Conservation (phyloP, 2,329 filamentous ascomycete genomes). For the Ceratocystis ficicola region DNA sequence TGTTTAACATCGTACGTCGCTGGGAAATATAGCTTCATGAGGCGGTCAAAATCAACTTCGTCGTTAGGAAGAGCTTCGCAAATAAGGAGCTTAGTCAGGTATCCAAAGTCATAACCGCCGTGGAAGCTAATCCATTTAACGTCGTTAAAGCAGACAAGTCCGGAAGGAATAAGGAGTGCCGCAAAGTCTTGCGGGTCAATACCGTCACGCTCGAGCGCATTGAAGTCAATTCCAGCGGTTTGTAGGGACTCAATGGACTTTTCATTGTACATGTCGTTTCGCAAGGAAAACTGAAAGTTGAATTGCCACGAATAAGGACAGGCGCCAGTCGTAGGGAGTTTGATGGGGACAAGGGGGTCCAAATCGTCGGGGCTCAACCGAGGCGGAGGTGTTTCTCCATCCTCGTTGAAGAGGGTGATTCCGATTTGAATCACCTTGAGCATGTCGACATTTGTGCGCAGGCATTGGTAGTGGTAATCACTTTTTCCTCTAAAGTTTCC, state of each 20-base stretch:
- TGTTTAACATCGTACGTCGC: constrained; percentile 94
- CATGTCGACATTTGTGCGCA: constrained; percentile 93
- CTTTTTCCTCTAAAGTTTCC: constrained; percentile 89
- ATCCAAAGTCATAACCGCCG: constrained; percentile 95
- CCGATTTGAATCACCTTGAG: constrained; percentile 96
- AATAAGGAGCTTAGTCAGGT: constrained; percentile 85
- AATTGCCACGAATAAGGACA: constrained; percentile 95
- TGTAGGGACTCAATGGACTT: constrained; percentile 85
- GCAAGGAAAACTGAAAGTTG: constrained; percentile 93
- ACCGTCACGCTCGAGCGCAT: constrained; percentile 68
- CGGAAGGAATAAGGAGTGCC: constrained; percentile 78
- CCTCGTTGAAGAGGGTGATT: constrained; percentile 80
- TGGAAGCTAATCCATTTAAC: constrained; percentile 97
- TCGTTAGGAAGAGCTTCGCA: constrained; percentile 74
- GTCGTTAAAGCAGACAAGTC: constrained; percentile 73
- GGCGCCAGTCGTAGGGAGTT: constrained; percentile 32
- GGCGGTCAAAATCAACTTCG: constrained; percentile 75
- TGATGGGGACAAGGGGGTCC: constrained; percentile 28
- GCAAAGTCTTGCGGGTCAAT: constrained; percentile 88
- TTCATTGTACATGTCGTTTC: constrained; percentile 95
- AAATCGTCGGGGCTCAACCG: constrained; percentile 42
- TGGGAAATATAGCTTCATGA: constrained; percentile 88
- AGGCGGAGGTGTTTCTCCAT: constrained; percentile 73
- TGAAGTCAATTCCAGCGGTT: constrained; percentile 86
- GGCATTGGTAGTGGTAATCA: constrained; percentile 96